phyloP scores from a whole-genome alignment of 2,329 filamentous ascomycete genomes.

The Chaetomiaceae sp. region DNA sequence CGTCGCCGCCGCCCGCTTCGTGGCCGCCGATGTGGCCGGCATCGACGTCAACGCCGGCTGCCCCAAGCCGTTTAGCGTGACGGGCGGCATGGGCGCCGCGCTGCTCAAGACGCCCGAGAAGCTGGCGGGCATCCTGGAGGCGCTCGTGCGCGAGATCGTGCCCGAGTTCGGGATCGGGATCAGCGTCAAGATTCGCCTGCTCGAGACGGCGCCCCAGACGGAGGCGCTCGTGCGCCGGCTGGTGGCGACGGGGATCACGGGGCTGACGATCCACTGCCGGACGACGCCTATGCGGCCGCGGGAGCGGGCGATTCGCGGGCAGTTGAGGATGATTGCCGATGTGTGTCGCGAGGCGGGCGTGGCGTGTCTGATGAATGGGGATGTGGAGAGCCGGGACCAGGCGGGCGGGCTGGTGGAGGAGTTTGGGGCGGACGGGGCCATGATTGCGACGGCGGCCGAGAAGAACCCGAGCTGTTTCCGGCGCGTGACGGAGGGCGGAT shows the following conservation, averaged over 20 bases:
- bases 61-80: conserved; percentile 92
- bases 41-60: conserved; percentile 99
- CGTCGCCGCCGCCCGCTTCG: conserved; percentile 75
- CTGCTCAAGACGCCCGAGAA: conserved; percentile 80
- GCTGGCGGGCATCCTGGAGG: conserved; percentile 76
- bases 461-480: conserved; percentile 87
- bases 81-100: conserved; percentile 92
- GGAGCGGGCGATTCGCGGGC: conserved; percentile 79
- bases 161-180: conserved; percentile 82
- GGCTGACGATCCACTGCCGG: conserved; percentile 89
- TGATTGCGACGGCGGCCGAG: conserved; percentile 94
- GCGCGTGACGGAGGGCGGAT: conserved; percentile 61
- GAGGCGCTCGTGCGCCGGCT: conserved; percentile 72
- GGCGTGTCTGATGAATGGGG: conserved; percentile 92
- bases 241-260: conserved; percentile 83
- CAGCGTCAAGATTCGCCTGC: conserved; percentile 90
- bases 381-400: conserved; percentile 72
- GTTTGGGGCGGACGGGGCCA: conserved; percentile 86
- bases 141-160: conserved; percentile 73
- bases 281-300: conserved; percentile 93
- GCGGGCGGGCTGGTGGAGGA: conserved; percentile 67
- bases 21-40: conserved; percentile 82
- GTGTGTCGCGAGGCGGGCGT: conserved; percentile 82
- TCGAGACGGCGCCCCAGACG: conserved; percentile 73
- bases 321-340: conserved; percentile 76